A percentile compares a stretch with the other conserved stretches of the same genome.
Conservation (phyloP, 2,329 filamentous ascomycete genomes). For the Graphilbum fragrans region DNA sequence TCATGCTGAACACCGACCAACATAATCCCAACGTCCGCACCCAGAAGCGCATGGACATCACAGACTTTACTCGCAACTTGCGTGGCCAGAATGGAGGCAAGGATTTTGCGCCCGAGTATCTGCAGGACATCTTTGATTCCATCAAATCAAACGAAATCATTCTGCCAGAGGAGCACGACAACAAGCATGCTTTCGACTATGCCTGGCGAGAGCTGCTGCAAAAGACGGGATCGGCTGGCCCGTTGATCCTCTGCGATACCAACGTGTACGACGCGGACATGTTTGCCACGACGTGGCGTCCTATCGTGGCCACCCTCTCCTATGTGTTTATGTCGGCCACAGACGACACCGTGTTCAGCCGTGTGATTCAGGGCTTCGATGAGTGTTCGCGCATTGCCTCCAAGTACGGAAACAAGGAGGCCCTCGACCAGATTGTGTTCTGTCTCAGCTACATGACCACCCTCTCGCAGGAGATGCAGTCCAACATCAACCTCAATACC, state of each 20-base stretch:
- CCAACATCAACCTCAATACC: constrained; percentile 83
- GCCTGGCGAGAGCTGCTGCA: constrained; percentile 90
- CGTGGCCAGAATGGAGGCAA: constrained; percentile 77
- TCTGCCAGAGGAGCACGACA: constrained; percentile 91
- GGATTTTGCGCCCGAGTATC: constrained; percentile 73
- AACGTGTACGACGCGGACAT: constrained; percentile 96
- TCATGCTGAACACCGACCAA: constrained; percentile 94
- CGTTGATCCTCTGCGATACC: constrained; percentile 69
- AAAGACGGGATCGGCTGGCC: constrained; percentile 67
- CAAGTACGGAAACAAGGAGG: constrained; percentile 70
- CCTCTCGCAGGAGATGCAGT: constrained; percentile 49
- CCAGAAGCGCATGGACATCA: constrained; percentile 69
- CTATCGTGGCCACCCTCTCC: constrained; percentile 84
- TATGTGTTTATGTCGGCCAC: constrained; percentile 99
- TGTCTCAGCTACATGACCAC: constrained; percentile 86
- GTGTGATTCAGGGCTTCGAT: constrained; percentile 88
- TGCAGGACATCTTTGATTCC: constrained; percentile 78
- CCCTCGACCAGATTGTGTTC: constrained; percentile 84
- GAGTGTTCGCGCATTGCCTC: constrained; percentile 90
- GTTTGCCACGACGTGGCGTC: constrained; percentile 92
- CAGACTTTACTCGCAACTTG: constrained; percentile 80
- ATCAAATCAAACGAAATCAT: constrained; percentile 95
- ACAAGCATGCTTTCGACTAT: constrained; percentile 91
- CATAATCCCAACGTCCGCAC: constrained; percentile 83
- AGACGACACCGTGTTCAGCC: constrained; percentile 87